Percentiles rank a stretch among this genome's conserved stretches.
Evolutionary conservation across 1,284 basidiomycete genomes (phyloP).

Genomic region (Leccinum griseonigrum): DNA sequence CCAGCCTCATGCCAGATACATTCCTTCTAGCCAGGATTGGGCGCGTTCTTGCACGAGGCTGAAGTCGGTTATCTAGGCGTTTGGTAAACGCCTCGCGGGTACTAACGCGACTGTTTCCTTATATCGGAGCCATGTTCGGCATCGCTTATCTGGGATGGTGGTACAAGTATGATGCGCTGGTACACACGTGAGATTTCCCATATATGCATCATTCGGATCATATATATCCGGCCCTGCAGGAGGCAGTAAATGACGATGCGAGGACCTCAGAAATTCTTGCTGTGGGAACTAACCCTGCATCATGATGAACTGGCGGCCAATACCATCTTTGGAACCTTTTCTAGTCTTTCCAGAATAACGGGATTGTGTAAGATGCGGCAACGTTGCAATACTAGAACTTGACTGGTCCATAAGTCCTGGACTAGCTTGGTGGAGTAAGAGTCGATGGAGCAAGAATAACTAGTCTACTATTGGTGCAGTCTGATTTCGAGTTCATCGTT

Average conservation of each 20-base stretch:
- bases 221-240: conserved; percentile 4
- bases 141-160: conserved; percentile 1
- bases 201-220: conserved; percentile 12
- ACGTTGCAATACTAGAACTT: background rate
- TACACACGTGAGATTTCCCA: conserved; percentile 3
- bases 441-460: background rate
- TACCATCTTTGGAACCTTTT: background rate
- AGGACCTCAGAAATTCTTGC: background rate
- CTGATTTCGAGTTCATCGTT: background rate
- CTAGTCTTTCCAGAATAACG: background rate
- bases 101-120: background rate
- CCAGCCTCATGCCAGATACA: conserved; percentile 9
- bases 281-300: background rate
- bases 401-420: background rate
- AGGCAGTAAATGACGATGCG: background rate
- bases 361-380: background rate
- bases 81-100: conserved; percentile 10
- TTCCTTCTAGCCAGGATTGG: conserved; percentile 8
- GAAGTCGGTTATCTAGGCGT: background rate
- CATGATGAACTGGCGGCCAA: background rate
- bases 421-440: background rate
- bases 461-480: background rate
- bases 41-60: background rate
- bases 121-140: conserved; percentile 8
- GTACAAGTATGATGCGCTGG: background rate